A percentile compares a stretch with the other conserved stretches of the same genome.
Conservation (phyloP, 2,329 filamentous ascomycete species). For the Neonectria hederae region DNA sequence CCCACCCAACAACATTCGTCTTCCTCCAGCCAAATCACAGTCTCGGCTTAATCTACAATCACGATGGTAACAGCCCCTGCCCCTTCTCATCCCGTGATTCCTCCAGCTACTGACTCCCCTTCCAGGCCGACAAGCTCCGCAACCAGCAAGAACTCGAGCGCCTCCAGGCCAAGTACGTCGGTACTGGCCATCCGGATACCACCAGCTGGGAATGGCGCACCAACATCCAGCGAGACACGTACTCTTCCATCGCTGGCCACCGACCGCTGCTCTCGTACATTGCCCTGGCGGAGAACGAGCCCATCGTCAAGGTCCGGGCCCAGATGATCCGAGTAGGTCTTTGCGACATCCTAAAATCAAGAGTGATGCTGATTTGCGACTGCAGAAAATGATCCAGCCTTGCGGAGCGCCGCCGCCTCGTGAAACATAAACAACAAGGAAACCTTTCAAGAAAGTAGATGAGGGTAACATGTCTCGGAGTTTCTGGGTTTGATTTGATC, state of each 20-base stretch:
- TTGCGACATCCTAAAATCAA: not conserved
- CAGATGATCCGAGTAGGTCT: conserved; percentile 76
- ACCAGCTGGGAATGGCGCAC: conserved; percentile 97
- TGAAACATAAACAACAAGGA: conserved; percentile 54
- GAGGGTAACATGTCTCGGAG: conserved; percentile 7
- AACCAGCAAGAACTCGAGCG: conserved; percentile 97
- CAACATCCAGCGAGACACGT: conserved; percentile 94
- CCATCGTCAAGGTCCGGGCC: conserved; percentile 80
- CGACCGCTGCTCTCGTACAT: conserved; percentile 89
- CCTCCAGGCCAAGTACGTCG: conserved; percentile 94
- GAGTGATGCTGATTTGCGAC: not conserved
- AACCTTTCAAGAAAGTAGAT: not conserved
- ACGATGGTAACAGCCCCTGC: conserved; percentile 38
- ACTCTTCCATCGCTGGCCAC: conserved; percentile 89
- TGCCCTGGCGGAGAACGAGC: conserved; percentile 87
- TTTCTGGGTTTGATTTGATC: conserved; percentile 15
- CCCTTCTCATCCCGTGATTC: not conserved
- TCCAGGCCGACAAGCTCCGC: conserved; percentile 93
- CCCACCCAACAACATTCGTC: not conserved
- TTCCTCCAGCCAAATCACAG: not conserved
- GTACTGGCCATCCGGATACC: conserved; percentile 95
- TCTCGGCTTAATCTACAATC: conserved; percentile 2
- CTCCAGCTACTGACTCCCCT: conserved; percentile 9
- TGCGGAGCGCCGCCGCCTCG: conserved; percentile 66
- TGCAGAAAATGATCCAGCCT: conserved; percentile 73